Conservation (phyloP, 495 filamentous ascomycete species). For the Penicillium daleae region DNA sequence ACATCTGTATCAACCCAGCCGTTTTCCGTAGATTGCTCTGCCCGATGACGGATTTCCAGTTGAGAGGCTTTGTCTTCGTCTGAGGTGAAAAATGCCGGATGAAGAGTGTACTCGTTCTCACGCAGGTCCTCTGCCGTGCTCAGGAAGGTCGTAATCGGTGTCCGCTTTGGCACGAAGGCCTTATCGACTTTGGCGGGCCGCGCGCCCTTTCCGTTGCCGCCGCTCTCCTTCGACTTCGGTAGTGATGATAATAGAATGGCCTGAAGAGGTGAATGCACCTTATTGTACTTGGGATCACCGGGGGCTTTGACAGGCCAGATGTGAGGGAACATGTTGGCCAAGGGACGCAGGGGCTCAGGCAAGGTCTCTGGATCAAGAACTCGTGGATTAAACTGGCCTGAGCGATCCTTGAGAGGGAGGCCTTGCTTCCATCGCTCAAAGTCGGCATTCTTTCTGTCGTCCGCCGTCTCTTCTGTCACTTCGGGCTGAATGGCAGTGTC, state of each 20-base stretch:
- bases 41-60: slow-evolving; percentile 47
- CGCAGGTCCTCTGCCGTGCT: slow-evolving; percentile 70
- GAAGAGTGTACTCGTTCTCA: slow-evolving; percentile 79
- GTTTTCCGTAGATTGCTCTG: slow-evolving; percentile 52
- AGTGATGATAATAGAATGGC: slow-evolving; percentile 75
- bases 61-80: slow-evolving; percentile 48
- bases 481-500: slow-evolving; percentile 18
- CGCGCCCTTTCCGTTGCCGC: slow-evolving; percentile 55
- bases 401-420: slow-evolving; percentile 44
- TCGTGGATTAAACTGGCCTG: slow-evolving; percentile 70
- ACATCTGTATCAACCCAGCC: slow-evolving; percentile 86
- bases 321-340: slow-evolving; percentile 83
- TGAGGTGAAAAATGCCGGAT: slow-evolving; percentile 66
- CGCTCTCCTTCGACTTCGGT: slow-evolving; percentile 60
- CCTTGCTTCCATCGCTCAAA: slow-evolving; percentile 50
- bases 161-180: slow-evolving; percentile 67
- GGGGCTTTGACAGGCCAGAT: slow-evolving; percentile 88
- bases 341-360: slow-evolving; percentile 63
- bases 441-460: slow-evolving; percentile 36
- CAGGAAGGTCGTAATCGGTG: slow-evolving; percentile 76
- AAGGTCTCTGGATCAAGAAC: slow-evolving; percentile 62
- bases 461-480: slow-evolving; percentile 20
- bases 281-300: slow-evolving; percentile 78
- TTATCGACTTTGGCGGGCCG: slow-evolving; percentile 60
- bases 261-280: slow-evolving; percentile 81